Base-by-base conservation (phyloP, 1,139 yeast species). In the Yamadazyma diospyri region DNA sequence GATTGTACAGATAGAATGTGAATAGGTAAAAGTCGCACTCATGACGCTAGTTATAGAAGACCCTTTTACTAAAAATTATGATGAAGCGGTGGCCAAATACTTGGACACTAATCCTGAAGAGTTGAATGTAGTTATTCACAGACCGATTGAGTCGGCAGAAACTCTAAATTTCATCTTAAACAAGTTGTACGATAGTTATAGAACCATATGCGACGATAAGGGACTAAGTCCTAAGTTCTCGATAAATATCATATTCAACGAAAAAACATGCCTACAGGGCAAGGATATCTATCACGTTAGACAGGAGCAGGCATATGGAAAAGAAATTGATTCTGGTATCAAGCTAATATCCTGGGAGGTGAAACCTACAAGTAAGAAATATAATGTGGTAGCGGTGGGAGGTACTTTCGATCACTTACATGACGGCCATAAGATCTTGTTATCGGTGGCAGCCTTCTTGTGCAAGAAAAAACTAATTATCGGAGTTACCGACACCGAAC, bases 341-440 rank as follows among this genome's bases (percentile, higher is more conserved):
- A 13, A 12, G 4, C 13, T 10, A 6, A 14, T 10, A 5, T 6
- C 3, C 10, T 8, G 12, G 23, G 19, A 11, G 14, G 11, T 4
- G 13, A 16, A 12, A 26, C 25, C 2, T 6, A 18, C 16, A 6
- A 10, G 12, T n/a, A n/a, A 21, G 6, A 27, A 24, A 14, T 24
- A 17, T 10, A n/a, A 11, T 12, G 34, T 32, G 6, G 44, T 35
- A 10, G 94, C 94, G 1, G 80, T 89, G 1, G 98, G 98, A 1
- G 99, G 99, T 0, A 94, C 98, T 0, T 94, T 94, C 61, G 99
- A 94, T 53, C 97, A 94, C 58, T 53, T 94, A 23, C 99, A 94
- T 49, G 95, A 84, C 50, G 99, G 98, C 0, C 99, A 94, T 58
- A 87, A 85, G 55, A 80, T 92, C 19, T 62, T 94, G 14, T 64